A percentile compares a stretch with the other conserved stretches of the same genome.
Evolutionary conservation across 2,329 filamentous ascomycete species (phyloP).

Genomic region (Microdochium bolleyi): DNA sequence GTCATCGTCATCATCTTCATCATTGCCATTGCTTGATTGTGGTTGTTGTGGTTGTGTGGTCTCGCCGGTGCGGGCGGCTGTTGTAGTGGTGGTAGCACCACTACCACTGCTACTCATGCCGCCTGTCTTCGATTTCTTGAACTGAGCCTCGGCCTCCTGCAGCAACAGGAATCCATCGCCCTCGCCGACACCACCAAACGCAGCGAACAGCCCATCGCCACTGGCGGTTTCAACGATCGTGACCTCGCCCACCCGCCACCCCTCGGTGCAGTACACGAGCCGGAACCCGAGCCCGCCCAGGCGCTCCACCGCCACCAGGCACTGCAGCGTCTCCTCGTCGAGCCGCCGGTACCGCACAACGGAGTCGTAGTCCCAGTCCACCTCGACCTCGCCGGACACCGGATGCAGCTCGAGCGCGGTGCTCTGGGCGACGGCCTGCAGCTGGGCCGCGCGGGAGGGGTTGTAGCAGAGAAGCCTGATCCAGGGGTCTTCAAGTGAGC

Average conservation of each 20-base stretch:
- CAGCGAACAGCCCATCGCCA: constrained; percentile 26
- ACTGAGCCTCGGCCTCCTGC: constrained; percentile 46
- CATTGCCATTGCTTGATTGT: constrained; percentile 3
- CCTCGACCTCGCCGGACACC: constrained; percentile 69
- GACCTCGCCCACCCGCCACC: constrained; percentile 69
- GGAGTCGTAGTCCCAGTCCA: constrained; percentile 60
- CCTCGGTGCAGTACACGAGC: constrained; percentile 62
- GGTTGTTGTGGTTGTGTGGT: neutral
- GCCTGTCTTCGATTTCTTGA: constrained; percentile 22
- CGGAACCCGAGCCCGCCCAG: constrained; percentile 56
- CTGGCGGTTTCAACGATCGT: constrained; percentile 46
- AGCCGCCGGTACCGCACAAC: constrained; percentile 57
- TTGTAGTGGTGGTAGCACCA: constrained; percentile 9
- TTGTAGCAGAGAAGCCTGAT: constrained; percentile 67
- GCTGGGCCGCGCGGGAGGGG: constrained; percentile 40
- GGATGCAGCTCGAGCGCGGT: constrained; percentile 72
- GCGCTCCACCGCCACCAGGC: constrained; percentile 52
- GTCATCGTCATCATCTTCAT: constrained; percentile 51
- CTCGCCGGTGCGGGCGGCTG: constrained; percentile 3
- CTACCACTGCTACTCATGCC: constrained; percentile 1
- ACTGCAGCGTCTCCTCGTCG: constrained; percentile 68
- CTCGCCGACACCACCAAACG: neutral
- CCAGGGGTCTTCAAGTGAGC: constrained; percentile 44
- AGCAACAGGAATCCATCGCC: neutral
- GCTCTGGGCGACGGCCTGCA: constrained; percentile 53